Base-by-base conservation (phyloP, 2,329 filamentous ascomycete species). In the Botrytis deweyae region DNA sequence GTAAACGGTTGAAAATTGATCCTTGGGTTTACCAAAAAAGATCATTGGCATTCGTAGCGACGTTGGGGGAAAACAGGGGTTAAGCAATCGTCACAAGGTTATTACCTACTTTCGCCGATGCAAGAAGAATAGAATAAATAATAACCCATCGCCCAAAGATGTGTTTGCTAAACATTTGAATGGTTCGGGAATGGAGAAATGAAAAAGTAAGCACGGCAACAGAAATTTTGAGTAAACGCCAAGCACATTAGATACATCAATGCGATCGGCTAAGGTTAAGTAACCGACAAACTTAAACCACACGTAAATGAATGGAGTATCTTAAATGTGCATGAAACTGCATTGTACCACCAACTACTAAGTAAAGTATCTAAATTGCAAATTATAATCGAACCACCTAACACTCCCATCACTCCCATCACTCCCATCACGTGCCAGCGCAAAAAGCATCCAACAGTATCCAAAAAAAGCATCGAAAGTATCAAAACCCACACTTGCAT, bases 91-190 rank as follows among this genome's bases (percentile, higher is more conserved):
- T 58, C 6, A 29, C 6, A 29, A 29, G n/a, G 2, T 29, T 3
- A 18, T n/a, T 58, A 9, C n/a, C n/a, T 29, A 18, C 14, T 8
- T 29, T n/a, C 3, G 6, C n/a, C 6, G 3, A 29, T 7, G 14
- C 3, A 58, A 58, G 14, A 16, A 58, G n/a, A 29, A 29, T 1
- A 58, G 14, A 58, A 18, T 2, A 9, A 0, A 18, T 3, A 18
- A 0, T 1, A 18, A 18, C 7, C 6, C n/a, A 18, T 18, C 2
- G 3, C 16, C 12, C 5, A n/a, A 52, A 7, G 25, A 52, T 14
- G 2, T 14, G 2, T n/a, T n/a, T n/a, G 4, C 2, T n/a, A 4
- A 2, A 38, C 4, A 1, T n/a, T 3, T 4, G 1, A 8, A 25
- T 16, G 8, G 12, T 40, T 14, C 3, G 1, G 14, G 40, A 25